Evolutionary conservation across 116 monocot species (phyloP), one percentile per base, ranked within the genome.

Genomic region (Iris pallida): DNA sequence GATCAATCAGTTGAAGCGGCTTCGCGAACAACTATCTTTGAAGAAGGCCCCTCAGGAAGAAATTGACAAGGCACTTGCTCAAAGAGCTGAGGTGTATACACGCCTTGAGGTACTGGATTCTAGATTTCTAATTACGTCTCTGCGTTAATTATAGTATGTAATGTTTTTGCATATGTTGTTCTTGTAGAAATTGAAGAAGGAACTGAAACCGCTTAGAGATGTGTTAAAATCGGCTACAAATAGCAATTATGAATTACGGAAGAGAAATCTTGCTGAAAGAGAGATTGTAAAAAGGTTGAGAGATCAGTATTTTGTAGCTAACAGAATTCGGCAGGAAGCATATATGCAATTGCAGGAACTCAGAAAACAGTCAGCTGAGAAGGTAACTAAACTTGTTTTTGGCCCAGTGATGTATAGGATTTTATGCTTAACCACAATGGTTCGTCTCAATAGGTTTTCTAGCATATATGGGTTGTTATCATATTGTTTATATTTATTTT

Each of bases 171-270:
- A 13, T 17, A 16, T 62, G 7, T 40, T 53, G 10, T 15, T 53
- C 47, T 42, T 82, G 45, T 61, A 96, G 95, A 47, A 48, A 73
- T 59, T 91, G 76, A 89, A 79, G 68, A 69, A 86, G 76, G 91
- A 95, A 65, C 40, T 82, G 43, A 88, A 91, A 58, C 46, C 64
- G 7, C 74, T 83, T 4, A 82, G 72, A 65, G 53, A n/a, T 47
- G 71, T 71, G 16, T 54, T 53, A 17, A n/a, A 9, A 54, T 40
- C 14, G 43, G 55, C 54, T 7, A 54, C 53, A 55, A 67, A 14
- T 47, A 40, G 54, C 55, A 55, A 4, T 15, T 54, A 67, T 16
- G 53, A 41, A 16, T 53, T 54, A 15, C 55, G 67, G 67, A 15
- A 55, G 13, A 67, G 19, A 43, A 42, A 41, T 18, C 20, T 7